Conservation (phyloP, 2,329 filamentous ascomycete species). For the Cytospora leucostoma region DNA sequence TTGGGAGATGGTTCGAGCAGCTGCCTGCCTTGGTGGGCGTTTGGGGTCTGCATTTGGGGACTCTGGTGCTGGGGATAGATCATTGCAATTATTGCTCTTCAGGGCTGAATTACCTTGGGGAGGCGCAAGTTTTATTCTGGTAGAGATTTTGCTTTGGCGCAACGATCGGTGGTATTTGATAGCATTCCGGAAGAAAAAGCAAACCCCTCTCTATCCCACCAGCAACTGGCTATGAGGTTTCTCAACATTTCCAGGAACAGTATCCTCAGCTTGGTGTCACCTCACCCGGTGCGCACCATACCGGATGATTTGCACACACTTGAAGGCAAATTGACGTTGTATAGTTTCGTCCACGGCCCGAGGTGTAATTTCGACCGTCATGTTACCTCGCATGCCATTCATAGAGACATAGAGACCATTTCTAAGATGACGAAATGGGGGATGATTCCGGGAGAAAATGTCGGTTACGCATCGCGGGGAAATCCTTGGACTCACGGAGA, state of each 20-base stretch:
- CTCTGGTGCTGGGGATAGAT: background rate
- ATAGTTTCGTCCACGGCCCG: background rate
- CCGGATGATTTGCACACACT: background rate
- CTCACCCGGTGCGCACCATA: background rate
- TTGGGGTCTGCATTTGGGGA: background rate
- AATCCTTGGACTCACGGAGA: no score
- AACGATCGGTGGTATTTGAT: background rate
- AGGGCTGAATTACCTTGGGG: background rate
- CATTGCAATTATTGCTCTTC: slow-evolving; percentile 3
- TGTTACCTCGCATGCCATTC: background rate
- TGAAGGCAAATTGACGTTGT: background rate
- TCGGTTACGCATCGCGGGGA: no score
- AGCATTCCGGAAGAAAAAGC: no score
- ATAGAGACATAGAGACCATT: background rate
- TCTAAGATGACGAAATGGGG: background rate
- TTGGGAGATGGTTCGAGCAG: background rate
- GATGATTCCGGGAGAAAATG: no score
- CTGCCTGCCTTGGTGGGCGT: no score
- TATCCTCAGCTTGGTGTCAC: background rate
- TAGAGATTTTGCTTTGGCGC: background rate
- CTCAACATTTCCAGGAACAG: background rate
- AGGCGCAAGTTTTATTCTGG: background rate
- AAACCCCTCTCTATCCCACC: no score
- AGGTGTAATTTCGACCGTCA: background rate
- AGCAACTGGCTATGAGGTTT: no score